Conservation (phyloP, 2,329 filamentous ascomycete genomes). For the Zymoseptoria crescenta region DNA sequence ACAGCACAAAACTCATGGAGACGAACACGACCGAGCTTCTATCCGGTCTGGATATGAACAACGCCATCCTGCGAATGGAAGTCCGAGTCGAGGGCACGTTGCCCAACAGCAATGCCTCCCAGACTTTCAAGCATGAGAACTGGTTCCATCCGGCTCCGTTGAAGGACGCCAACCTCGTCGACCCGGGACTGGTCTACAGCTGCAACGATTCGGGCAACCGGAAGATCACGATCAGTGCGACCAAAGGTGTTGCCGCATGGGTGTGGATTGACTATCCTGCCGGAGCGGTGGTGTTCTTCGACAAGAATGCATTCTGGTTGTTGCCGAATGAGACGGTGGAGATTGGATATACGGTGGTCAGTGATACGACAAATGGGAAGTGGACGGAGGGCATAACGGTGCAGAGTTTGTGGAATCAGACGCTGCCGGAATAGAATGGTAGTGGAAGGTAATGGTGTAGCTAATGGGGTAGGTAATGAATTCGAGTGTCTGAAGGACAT, state of each 20-base stretch:
- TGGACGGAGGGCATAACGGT: constrained; percentile 45
- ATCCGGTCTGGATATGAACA: constrained; percentile 19
- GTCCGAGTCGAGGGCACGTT: constrained; percentile 39
- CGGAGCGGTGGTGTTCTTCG: constrained; percentile 44
- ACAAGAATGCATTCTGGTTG: constrained; percentile 48
- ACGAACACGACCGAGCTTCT: constrained; percentile 33
- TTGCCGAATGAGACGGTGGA: constrained; percentile 38
- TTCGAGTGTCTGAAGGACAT: neutral
- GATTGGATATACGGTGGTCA: constrained; percentile 41
- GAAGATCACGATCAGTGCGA: constrained; percentile 35
- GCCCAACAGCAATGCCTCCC: constrained; percentile 37
- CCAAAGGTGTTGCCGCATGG: constrained; percentile 43
- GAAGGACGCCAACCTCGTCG: constrained; percentile 39
- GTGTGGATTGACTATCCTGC: constrained; percentile 49
- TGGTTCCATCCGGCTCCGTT: constrained; percentile 44
- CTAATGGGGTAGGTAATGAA: neutral
- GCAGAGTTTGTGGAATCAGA: constrained; percentile 46
- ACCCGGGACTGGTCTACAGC: constrained; percentile 40
- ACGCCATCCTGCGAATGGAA: constrained; percentile 40
- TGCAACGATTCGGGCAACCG: constrained; percentile 31
- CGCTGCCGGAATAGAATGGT: constrained; percentile 12
- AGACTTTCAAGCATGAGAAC: constrained; percentile 43
- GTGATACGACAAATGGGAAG: constrained; percentile 35
- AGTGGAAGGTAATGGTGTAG: neutral
- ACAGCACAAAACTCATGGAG: constrained; percentile 43